Evolutionary conservation across 2,329 filamentous ascomycete genomes (phyloP), one percentile per base, ranked within the genome.

Genomic region (Hymenoscyphus fraxineus): DNA sequence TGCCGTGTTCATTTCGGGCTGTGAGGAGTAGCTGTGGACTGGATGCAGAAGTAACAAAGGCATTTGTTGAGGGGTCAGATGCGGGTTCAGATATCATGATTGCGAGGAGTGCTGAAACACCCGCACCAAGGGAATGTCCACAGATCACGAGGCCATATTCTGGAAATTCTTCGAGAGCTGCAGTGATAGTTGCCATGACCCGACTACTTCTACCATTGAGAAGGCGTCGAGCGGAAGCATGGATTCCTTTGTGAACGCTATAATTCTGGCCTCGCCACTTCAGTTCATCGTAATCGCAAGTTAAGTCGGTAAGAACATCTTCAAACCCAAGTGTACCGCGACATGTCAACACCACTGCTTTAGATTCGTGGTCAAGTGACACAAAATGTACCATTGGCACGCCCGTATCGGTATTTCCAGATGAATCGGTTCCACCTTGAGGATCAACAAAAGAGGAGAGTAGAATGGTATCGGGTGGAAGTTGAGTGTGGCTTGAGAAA

Each of bases 1-100:
- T 65, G 16, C 65, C 63, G 1, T 79, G 39, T 22, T 65, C 58
- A 35, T 32, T 22, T 32, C 40, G 0, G 88, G 89, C 86, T 0
- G 89, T 85, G 39, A 92, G 82, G 81, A 92, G 88, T 15, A 89
- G 15, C 88, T 88, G 1, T 90, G 81, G 0, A 88, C 0, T 90
- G 81, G 0, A 87, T 90, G 73, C 91, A 88, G 1, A 87, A 89
- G 73, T 93, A 61, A 73, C 69, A 72, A 71, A 84, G 77, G 27
- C 80, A 74, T 60, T 82, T 65, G 56, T 81, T 75, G 10, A 77
- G 67, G 63, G 56, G 35, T 72, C 68, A 13, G 31, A 78, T 74
- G 35, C 79, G 73, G 73, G 82, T 59, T 82, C 80, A 4, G 82
- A 81, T 51, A 85, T 79, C 71, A 85, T 78, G 3, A 83, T 83